Base-by-base conservation (phyloP, 345 rosid genomes). In the Linum tenue region DNA sequence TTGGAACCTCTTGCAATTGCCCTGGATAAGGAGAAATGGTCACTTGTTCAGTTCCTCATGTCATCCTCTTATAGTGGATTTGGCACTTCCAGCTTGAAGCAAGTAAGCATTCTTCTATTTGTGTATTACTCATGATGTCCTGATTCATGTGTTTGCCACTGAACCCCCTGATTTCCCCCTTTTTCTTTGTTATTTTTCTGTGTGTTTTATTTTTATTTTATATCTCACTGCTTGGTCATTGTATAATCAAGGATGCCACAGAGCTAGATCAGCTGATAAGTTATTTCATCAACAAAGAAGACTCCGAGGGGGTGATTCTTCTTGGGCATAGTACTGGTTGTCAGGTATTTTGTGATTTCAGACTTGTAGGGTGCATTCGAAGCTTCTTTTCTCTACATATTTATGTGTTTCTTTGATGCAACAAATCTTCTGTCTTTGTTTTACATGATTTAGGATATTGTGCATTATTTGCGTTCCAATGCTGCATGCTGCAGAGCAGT, bases 401-500 rank as follows among this genome's bases (percentile, higher is more conserved):
- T 51, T 51, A 22, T 22, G 31, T 22, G 31, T 22, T 22, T 22
- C 31, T 64, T 14, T 38, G 60, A 59, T 55, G 43, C 57, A 58
- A 60, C 63, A 67, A 64, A 62, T 5, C 7, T 51, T 70, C n/a
- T 7, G 15, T 36, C 17, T 64, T 31, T 76, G 17, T 69, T 42
- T 70, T 17, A 0, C 43, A 8, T 68, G 64, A 70, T 75, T 64
- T 75, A 90, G 99, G 97, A 88, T 78, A 85, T 92, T 71, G 96
- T 90, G 70, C 80, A 90, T 77, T 92, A 92, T 70, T 79, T 92
- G 92, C 86, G 72, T 55, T 86, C 92, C 57, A 90, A 81, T 86
- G 96, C 92, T 37, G 97, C 97, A 41, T 92, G 99, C 77, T 92
- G 97, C 7, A 79, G 97, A 82, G 99, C 99, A 59, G 99, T 92